Evolutionary conservation across 176 grass and related monocot species (phyloP), one percentile per base, ranked within the genome.

Genomic region (Puccinellia tenuiflora): DNA sequence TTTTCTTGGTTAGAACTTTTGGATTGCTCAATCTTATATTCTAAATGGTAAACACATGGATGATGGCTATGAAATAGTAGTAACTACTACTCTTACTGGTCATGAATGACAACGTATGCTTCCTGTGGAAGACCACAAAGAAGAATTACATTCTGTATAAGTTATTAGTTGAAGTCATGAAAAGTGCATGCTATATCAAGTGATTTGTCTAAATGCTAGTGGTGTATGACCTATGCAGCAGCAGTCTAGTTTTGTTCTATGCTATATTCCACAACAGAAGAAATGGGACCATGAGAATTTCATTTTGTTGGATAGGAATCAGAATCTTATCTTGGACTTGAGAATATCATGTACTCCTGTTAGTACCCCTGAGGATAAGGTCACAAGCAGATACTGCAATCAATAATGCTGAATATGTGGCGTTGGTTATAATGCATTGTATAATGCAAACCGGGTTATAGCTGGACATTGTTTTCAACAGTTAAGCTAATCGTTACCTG

Each of bases 1-100:
- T 77, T 81, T 81, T 66, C 30, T 76, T 91, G 46, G 60, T 63
- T 33, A 45, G 17, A 25, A 20, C 22, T 54, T 30, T 38, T 39
- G 15, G 20, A 21, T 60, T 83, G 52, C 29, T 82, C 38, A 28
- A 40, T 56, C 43, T 81, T 85, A 53, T 89, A 6, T 46, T 68
- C 75, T 63, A 15, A 4, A 43, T 26, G 40, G 34, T 42, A 37
- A 38, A 62, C 50, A 52, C 50, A 85, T 63, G 15, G 43, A 63
- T 82, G n/a, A 26, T 71, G 5, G 14, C 37, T 73, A 73, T 73
- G 45, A 72, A 46, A 14, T 3, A 46, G 43, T 46, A 46, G 11
- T 46, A 46, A 46, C 43, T 46, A 3, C 43, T 46, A 46, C 46
- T 17, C 67, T 79, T 78, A 34, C 47, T 54, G 3, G 48, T 73